Percentiles rank a stretch among this genome's conserved stretches.
Conservation (phyloP, 805 yeast genomes). For the Starmerella vitae region DNA sequence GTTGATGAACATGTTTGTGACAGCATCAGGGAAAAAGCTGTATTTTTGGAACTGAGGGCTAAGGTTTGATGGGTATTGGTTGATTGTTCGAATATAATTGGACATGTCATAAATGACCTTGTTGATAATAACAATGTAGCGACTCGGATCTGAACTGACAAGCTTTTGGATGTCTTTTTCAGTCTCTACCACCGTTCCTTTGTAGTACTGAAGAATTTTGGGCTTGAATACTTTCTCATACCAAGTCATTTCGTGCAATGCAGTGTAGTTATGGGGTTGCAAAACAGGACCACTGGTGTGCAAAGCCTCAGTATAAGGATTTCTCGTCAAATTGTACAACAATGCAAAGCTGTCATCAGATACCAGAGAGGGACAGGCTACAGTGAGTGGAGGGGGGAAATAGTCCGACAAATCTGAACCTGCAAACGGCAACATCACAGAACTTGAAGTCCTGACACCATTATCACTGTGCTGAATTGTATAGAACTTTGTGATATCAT, state of each 20-base stretch:
- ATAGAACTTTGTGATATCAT: constrained; percentile 32
- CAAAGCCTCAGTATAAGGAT: constrained; percentile 23
- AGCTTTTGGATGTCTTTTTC: constrained; percentile 21
- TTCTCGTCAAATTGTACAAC: constrained; percentile 24
- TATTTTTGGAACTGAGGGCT: constrained; percentile 22
- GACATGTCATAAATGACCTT: constrained; percentile 30
- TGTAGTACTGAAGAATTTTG: constrained; percentile 25
- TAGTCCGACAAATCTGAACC: constrained; percentile 31
- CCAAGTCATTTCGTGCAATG: constrained; percentile 29
- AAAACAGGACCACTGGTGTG: constrained; percentile 27
- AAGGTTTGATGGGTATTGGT: constrained; percentile 19
- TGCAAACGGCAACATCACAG: constrained; percentile 29
- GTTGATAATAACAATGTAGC: constrained; percentile 26
- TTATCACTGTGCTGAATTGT: constrained; percentile 31
- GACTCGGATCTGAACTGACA: constrained; percentile 17
- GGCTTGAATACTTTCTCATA: constrained; percentile 28
- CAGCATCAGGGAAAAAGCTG: constrained; percentile 27
- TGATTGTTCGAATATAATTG: constrained; percentile 27
- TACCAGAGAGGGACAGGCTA: constrained; percentile 31
- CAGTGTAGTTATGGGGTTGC: constrained; percentile 24
- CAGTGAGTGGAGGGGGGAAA: constrained; percentile 31
- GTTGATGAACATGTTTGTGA: constrained; percentile 25
- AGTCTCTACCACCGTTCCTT: constrained; percentile 29
- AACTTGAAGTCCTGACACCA: constrained; percentile 25
- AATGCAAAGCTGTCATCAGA: constrained; percentile 24